Percentiles rank a stretch among this genome's conserved stretches.
Conservation (phyloP, 768 basidiomycete species). For the Phlegmacium glaucopus region DNA sequence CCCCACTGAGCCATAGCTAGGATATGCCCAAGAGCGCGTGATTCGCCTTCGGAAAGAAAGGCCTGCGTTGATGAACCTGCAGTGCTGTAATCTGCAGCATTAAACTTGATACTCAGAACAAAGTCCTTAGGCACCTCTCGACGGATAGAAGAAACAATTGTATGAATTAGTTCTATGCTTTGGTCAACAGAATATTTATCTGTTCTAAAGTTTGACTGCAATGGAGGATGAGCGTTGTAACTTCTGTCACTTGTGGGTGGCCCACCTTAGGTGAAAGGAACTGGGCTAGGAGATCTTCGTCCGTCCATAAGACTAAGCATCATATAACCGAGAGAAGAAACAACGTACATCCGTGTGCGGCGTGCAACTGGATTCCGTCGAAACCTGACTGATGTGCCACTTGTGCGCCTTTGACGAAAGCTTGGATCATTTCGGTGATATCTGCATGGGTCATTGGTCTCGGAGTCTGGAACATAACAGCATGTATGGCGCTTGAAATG, state of each 20-base stretch:
- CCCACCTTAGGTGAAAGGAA: conserved; percentile 72
- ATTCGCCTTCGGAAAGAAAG: conserved; percentile 25
- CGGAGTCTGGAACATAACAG: conserved; percentile 62
- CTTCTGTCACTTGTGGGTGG: not conserved
- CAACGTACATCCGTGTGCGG: conserved; percentile 78
- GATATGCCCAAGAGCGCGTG: conserved; percentile 59
- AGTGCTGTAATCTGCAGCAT: conserved; percentile 68
- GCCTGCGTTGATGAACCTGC: conserved; percentile 14
- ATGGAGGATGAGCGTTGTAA: not conserved
- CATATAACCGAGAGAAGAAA: not conserved
- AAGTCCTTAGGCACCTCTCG: conserved; percentile 52
- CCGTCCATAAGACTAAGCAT: not conserved
- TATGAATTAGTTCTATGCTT: conserved; percentile 53
- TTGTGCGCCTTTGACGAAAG: conserved; percentile 65
- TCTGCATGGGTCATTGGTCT: conserved; percentile 54
- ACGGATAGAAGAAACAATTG: conserved; percentile 57
- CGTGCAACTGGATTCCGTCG: conserved; percentile 85
- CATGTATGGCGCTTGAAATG: conserved; percentile 38
- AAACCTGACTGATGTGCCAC: conserved; percentile 69
- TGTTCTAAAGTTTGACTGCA: conserved; percentile 34
- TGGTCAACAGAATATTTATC: conserved; percentile 59
- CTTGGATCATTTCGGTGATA: conserved; percentile 54
- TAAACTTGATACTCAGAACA: conserved; percentile 76
- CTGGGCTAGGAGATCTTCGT: conserved; percentile 70
- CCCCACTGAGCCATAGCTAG: conserved; percentile 59